Base-by-base conservation (phyloP, 2,329 filamentous ascomycete genomes). In the Clonostachys rosea region DNA sequence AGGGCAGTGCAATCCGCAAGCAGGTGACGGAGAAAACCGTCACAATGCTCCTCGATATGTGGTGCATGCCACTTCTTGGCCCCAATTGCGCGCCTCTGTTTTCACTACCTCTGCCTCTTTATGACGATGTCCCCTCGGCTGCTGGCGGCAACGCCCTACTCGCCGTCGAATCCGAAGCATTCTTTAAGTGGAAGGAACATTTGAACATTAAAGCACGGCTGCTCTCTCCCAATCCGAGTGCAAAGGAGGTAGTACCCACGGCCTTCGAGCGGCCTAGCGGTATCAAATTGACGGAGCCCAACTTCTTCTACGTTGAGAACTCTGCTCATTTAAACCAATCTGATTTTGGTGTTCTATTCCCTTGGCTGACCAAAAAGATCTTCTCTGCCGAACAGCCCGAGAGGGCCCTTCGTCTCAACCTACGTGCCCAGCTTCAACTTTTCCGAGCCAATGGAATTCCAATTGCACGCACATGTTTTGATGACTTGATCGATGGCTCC, bases 281-380 rank as follows among this genome's bases (percentile, higher is more conserved):
- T 9, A 61, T 69, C 30, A 64, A 59, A 47, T 63, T 78, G 13
- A 55, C 67, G 1, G 70, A 75, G 47, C 84, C 89, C 5, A 78
- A 84, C 54, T 81, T 92, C 58, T 95, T 88, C 68, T 92, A 89
- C 62, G 83, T 89, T 4, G 62, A 75, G 13, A 72, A 78, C 41
- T 87, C 84, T n/a, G 88, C 89, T 0, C 90, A 95, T 61, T 76
- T 95, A 24, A 89, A 79, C 49, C 90, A 95, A 65, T 87, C 83
- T 17, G 90, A 95, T 59, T 95, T 94, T 56, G 90, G 87, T 35
- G 69, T 94, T 20, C 67, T 95, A 18, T 95, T 95, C 59, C 89
- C 89, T 1, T 87, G 84, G 76, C 56, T 84, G 42, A 82, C 78
- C 9, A 77, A 74, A 56, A 75, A 72, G 54, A 73, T 84, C 9